Evolutionary conservation across 139 green algal genomes (phyloP).

Genomic region (Ulvella scutata): DNA sequence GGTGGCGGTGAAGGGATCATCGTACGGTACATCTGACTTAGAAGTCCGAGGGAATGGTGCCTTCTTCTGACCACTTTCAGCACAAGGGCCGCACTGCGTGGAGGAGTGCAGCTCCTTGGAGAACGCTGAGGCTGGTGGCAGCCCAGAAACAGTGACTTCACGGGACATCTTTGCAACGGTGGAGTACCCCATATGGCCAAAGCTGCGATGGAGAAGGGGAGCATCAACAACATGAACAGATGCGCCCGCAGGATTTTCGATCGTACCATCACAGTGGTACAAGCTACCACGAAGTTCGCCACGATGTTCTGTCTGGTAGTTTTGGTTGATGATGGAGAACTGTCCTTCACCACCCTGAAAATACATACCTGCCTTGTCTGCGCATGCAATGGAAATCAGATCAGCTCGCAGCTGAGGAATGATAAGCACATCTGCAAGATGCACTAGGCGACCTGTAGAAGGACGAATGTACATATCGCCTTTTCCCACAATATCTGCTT

Average conservation of each 20-base stretch:
- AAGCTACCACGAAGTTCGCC: neutral
- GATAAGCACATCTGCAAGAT: neutral
- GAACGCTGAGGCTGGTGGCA: neutral
- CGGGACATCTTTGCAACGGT: neutral
- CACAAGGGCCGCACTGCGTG: neutral
- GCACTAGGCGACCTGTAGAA: neutral
- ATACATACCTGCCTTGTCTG: neutral
- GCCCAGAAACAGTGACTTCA: neutral
- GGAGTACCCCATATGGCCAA: neutral
- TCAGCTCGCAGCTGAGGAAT: neutral
- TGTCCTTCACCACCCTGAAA: neutral
- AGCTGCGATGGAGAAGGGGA: constrained; percentile 1
- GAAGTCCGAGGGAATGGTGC: neutral
- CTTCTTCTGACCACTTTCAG: neutral
- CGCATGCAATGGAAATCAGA: neutral
- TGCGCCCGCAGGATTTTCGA: neutral
- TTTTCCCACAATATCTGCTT: neutral
- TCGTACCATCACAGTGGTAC: neutral
- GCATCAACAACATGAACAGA: neutral
- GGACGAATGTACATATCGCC: neutral
- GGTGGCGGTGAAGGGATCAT: too few species aligned
- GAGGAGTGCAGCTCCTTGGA: neutral
- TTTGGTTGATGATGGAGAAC: neutral
- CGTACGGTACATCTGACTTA: too few species aligned
- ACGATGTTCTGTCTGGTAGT: neutral